phyloP scores from a whole-genome alignment of 2,329 filamentous ascomycete genomes.

The Scedosporium minutisporum region DNA sequence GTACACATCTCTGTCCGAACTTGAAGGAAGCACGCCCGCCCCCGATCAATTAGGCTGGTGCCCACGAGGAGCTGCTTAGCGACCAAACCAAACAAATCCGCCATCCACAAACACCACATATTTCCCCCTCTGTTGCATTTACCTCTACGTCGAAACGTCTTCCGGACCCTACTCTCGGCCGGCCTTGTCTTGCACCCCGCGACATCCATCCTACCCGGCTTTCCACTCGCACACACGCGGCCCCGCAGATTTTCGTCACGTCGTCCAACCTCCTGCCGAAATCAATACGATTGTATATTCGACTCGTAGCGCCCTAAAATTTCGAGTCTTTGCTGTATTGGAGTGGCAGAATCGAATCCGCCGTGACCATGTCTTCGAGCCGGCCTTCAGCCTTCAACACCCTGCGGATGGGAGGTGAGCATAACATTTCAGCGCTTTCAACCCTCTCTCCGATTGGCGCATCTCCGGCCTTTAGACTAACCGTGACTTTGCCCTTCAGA shows the following conservation, averaged over 20 bases:
- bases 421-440: conserved; percentile 9
- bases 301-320: background rate
- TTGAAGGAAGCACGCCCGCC: background rate
- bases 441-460: conserved; percentile 1
- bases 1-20: background rate
- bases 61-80: background rate
- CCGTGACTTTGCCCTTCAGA: conserved; percentile 42
- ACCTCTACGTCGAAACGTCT: background rate
- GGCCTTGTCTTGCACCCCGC: background rate
- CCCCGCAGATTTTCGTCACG: background rate
- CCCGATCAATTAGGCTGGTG: background rate
- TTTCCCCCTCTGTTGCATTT: background rate
- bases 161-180: background rate
- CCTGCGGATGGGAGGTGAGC: conserved; percentile 94
- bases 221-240: background rate
- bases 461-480: conserved; percentile 15
- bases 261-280: background rate
- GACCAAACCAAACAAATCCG: background rate
- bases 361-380: conserved; percentile 69
- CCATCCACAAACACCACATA: background rate
- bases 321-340: background rate
- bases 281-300: background rate
- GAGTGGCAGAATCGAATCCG: background rate
- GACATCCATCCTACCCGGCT: background rate
- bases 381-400: conserved; percentile 79